Conservation (phyloP, 108 stramenopile species). For the Epipyxis sp. region DNA sequence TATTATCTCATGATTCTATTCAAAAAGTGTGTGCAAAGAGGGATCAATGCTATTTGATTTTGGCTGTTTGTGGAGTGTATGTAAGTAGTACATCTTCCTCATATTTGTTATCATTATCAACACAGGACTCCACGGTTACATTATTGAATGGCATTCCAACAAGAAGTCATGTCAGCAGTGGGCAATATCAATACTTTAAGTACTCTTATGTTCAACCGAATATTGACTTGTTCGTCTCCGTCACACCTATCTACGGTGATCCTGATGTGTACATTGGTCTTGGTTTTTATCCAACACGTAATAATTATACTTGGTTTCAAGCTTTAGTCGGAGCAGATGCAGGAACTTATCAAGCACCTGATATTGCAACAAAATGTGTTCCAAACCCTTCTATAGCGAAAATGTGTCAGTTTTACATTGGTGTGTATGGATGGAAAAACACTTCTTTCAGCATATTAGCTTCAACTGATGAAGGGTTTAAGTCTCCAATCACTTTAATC, state of each 20-base stretch:
- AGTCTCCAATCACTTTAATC: slow-evolving; percentile 1
- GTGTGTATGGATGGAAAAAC: slow-evolving; percentile 39
- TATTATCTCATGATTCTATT: background rate
- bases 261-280: slow-evolving; percentile 40
- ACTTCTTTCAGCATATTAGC: slow-evolving; percentile 24
- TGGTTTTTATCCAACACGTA: slow-evolving; percentile 6
- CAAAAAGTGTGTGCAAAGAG: background rate
- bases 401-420: slow-evolving; percentile 36
- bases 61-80: slow-evolving; percentile 4
- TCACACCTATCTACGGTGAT: slow-evolving; percentile 40
- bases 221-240: slow-evolving; percentile 27
- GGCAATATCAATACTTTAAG: background rate
- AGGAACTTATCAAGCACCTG: slow-evolving; percentile 22
- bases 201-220: slow-evolving; percentile 17
- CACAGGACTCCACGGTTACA: background rate
- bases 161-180: background rate
- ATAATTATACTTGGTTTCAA: slow-evolving; percentile 15
- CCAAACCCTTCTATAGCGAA: background rate
- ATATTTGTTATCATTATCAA: background rate
- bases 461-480: slow-evolving; percentile 15
- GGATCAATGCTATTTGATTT: slow-evolving; percentile 10
- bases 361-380: slow-evolving; percentile 23
- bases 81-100: background rate
- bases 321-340: slow-evolving; percentile 35
- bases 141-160: background rate